Evolutionary conservation across 176 grass and related monocot species (phyloP).

Genomic region (Thinopyrum elongatum): DNA sequence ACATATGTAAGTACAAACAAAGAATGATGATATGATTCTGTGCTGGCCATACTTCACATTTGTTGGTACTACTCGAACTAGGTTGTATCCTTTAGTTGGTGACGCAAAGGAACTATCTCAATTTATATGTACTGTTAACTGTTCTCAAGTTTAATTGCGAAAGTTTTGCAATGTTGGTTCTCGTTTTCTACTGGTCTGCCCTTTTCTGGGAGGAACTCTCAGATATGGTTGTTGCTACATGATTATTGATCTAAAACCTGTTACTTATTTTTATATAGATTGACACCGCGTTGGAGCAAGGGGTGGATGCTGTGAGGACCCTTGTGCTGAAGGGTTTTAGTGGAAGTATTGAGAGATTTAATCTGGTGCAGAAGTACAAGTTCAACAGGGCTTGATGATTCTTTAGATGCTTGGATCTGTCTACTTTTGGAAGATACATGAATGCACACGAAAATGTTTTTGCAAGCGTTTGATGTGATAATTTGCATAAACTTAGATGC

Average conservation of each 20-base stretch:
- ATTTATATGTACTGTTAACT: constrained; percentile 1
- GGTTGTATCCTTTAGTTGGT: constrained; percentile 1
- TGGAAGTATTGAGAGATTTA: constrained; percentile 82
- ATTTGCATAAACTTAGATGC: constrained; percentile 1
- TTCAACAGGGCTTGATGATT: constrained; percentile 75
- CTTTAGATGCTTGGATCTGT: constrained; percentile 15
- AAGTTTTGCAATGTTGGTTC: not conserved
- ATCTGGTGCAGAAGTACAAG: constrained; percentile 98
- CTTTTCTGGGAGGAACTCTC: constrained; percentile 25
- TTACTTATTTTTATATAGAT: constrained; percentile 58
- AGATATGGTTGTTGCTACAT: constrained; percentile 26
- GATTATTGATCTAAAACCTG: constrained; percentile 30
- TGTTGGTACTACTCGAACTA: not conserved
- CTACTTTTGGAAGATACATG: constrained; percentile 24
- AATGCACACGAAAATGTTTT: constrained; percentile 4
- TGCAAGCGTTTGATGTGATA: not conserved
- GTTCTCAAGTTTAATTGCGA: not conserved
- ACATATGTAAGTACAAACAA: constrained; percentile 27
- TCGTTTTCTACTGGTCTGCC: not conserved
- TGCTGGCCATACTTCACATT: not conserved
- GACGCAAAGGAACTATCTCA: not conserved
- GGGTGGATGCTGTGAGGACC: constrained; percentile 81
- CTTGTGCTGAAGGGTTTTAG: constrained; percentile 85
- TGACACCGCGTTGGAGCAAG: constrained; percentile 83
- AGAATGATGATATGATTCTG: not conserved